These are phyloP conservation scores for Entamoeba histolytica DNA, from an alignment of 208 protist genomes.

Conservation along the genomic window DNA sequence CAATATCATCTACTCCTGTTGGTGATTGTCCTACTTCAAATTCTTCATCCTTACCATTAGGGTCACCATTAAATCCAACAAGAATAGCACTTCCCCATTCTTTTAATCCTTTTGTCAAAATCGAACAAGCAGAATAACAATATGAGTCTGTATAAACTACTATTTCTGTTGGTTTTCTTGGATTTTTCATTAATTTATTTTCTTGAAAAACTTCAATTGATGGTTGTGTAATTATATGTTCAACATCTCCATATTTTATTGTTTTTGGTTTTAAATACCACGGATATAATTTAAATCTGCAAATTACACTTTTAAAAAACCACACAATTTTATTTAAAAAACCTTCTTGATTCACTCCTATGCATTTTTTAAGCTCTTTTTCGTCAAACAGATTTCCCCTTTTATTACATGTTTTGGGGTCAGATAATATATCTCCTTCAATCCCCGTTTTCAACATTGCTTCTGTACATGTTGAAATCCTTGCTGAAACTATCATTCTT, in stretches of 20 bases:
- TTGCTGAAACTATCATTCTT: too few relatives aligned
- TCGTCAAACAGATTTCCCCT: too few relatives aligned
- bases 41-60: not conserved
- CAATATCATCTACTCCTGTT: not conserved
- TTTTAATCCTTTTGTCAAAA: not conserved
- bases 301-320: too few relatives aligned
- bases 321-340: too few relatives aligned
- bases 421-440: too few relatives aligned
- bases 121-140: not conserved
- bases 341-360: too few relatives aligned
- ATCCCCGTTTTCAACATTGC: too few relatives aligned
- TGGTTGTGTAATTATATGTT: not conserved
- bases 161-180: not conserved
- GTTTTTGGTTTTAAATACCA: not conserved
- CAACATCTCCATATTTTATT: not conserved
- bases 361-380: too few relatives aligned
- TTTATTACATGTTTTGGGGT: too few relatives aligned
- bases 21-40: not conserved
- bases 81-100: not conserved
- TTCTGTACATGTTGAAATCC: too few relatives aligned
- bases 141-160: not conserved
- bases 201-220: not conserved
- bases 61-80: not conserved
- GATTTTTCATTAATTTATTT: not conserved
- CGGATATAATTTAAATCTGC: too few relatives aligned